Base-by-base conservation (phyloP, 2,329 filamentous ascomycete species). In the Paramyrothecium roridum region DNA sequence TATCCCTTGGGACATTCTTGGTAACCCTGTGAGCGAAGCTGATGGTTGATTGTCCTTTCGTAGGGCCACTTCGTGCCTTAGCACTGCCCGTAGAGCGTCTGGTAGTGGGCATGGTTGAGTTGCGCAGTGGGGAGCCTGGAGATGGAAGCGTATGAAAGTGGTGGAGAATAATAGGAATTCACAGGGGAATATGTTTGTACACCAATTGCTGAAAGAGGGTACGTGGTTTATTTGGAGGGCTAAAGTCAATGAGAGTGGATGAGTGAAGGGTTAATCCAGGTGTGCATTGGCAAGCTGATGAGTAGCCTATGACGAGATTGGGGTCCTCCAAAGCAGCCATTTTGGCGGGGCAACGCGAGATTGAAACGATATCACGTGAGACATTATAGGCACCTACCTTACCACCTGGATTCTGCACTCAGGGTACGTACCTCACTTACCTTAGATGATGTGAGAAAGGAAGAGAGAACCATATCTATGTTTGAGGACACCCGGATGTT, bases 1-100 rank as follows among this genome's bases (percentile, higher is more conserved):
- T 66, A 20, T 79, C 72, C 60, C 77, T 78, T 22, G 78, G 68
- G 3, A 77, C 73, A 37, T 76, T 68, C 66, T 85, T 85, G 56
- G 81, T 84, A 48, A 85, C 80, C 46, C 75, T 75, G 67, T 79
- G 78, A 62, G 81, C 77, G 73, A 85, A 85, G 67, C 79, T 83
- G 56, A 84, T 75, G 40, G 80, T 85, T 10, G 80, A 78, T 60
- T 85, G 82, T 37, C 73, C 72, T 65, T 78, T 80, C 57, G 67
- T 65, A 49, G 72, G 67, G 10, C 67, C 68, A 20, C 69, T 61
- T 23, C 71, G 68, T 54, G 70, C 63, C 49, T 71, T 68, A 59
- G 68, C 63, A 60, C 67, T 69, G 62, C 71, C 70, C 45, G 76
- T 68, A n/a, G 80, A 77, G 66, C 78, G 75, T 70, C 79, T 73